These are phyloP conservation scores for Nannochloropsis oceanica DNA, from an alignment of 108 stramenopile genomes.

Conservation along the genomic window DNA sequence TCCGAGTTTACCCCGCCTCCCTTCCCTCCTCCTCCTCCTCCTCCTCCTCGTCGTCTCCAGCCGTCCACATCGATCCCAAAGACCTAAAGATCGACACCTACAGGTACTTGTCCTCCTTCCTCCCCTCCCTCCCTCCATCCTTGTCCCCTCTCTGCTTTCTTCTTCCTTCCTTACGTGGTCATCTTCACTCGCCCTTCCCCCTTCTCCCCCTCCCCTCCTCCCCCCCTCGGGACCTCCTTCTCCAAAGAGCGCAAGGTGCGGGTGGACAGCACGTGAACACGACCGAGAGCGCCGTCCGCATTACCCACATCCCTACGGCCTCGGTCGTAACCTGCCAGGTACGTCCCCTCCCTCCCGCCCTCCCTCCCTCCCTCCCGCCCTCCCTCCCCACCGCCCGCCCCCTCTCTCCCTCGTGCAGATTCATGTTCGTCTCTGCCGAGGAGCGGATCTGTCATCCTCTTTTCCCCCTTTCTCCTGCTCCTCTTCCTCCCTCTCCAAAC, in stretches of 20 bases:
- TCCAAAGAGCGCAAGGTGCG: conserved; percentile 11
- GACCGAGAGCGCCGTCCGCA: conserved; percentile 86
- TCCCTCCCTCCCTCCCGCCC: too few relatives aligned
- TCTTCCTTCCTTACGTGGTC: neutral
- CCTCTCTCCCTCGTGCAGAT: too few relatives aligned
- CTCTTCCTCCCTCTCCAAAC: conserved; percentile 40
- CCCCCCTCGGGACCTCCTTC: neutral
- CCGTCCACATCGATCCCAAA: neutral
- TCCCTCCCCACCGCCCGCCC: too few relatives aligned
- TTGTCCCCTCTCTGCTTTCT: neutral
- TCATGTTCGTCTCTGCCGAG: neutral
- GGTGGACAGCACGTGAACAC: conserved; percentile 99
- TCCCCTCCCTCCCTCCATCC: neutral
- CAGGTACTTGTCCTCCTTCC: neutral
- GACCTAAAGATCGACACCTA: too few relatives aligned
- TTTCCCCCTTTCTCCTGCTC: neutral
- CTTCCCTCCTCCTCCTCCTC: neutral
- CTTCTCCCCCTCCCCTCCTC: neutral
- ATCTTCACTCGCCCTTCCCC: neutral
- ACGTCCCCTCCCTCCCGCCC: too few relatives aligned
- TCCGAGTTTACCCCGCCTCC: neutral
- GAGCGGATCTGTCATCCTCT: neutral
- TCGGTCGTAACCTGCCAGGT: conserved; percentile 54
- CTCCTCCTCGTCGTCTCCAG: neutral
- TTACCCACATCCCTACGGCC: conserved; percentile 91